Conservation (phyloP, 176 grass and related monocot genomes). For the Elymus sibiricus region DNA sequence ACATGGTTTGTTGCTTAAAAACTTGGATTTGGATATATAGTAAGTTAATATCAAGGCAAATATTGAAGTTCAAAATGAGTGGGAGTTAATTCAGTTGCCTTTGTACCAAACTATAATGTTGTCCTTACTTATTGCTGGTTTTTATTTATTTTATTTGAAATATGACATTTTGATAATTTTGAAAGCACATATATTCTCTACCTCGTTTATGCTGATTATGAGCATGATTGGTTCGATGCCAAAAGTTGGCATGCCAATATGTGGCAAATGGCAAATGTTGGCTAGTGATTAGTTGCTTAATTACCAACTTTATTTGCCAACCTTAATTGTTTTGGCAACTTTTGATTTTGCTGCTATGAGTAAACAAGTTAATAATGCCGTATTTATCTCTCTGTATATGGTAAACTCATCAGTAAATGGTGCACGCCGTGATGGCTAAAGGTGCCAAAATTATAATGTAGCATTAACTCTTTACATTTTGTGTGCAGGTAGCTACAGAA, state of each 20-base stretch:
- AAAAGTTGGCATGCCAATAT: too few species aligned
- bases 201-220: neutral
- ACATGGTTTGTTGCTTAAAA: neutral
- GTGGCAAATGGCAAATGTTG: too few species aligned
- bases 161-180: constrained; percentile 2
- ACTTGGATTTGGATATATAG: neutral
- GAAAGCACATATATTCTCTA: neutral
- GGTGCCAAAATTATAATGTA: neutral
- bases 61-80: neutral
- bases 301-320: too few species aligned
- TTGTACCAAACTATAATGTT: neutral
- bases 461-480: neutral
- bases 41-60: neutral
- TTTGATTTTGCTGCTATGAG: neutral
- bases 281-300: too few species aligned
- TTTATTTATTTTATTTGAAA: neutral
- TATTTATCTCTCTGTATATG: neutral
- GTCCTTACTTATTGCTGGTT: neutral
- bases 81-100: neutral
- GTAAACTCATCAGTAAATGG: neutral
- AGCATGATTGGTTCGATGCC: too few species aligned
- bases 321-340: too few species aligned
- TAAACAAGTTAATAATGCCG: neutral
- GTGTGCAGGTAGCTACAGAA: constrained; percentile 23
- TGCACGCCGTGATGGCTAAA: neutral